phyloP scores from a whole-genome alignment of 2,329 filamentous ascomycete species.

The Sclerotinia glacialis region DNA sequence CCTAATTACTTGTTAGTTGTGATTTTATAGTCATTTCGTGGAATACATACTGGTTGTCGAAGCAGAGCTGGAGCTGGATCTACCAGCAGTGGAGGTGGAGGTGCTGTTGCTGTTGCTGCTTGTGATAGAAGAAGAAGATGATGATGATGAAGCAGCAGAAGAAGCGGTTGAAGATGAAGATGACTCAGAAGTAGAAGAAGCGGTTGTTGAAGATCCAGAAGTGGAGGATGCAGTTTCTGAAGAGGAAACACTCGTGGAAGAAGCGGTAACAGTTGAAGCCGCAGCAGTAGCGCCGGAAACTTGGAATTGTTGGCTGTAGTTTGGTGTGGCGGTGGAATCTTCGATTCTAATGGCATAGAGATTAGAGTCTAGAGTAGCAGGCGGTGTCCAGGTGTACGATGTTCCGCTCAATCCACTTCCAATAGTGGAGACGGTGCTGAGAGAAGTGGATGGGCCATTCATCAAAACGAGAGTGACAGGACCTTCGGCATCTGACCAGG shows the following conservation, averaged over 20 bases:
- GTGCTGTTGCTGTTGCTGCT: background rate
- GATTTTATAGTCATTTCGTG: background rate
- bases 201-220: conserved; percentile 8
- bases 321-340: conserved; percentile 27
- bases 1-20: conserved; percentile 2
- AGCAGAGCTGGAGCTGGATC: conserved; percentile 1
- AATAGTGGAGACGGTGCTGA: conserved; percentile 33
- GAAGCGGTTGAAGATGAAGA: background rate
- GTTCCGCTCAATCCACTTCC: conserved; percentile 30
- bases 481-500: conserved; percentile 33
- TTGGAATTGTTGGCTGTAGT: conserved; percentile 36
- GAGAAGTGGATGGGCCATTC: conserved; percentile 31
- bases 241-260: conserved; percentile 20
- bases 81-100: background rate
- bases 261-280: conserved; percentile 22
- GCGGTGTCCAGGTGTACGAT: conserved; percentile 32
- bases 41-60: conserved; percentile 15
- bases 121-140: background rate
- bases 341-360: conserved; percentile 36
- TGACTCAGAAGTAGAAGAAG: background rate
- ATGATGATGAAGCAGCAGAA: background rate
- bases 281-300: conserved; percentile 29
- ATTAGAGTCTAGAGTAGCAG: conserved; percentile 24
- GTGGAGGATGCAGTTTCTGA: conserved; percentile 22
- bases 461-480: conserved; percentile 36